Base-by-base conservation (phyloP, 2,329 filamentous ascomycete species). In the Neodidymelliopsis sp. region DNA sequence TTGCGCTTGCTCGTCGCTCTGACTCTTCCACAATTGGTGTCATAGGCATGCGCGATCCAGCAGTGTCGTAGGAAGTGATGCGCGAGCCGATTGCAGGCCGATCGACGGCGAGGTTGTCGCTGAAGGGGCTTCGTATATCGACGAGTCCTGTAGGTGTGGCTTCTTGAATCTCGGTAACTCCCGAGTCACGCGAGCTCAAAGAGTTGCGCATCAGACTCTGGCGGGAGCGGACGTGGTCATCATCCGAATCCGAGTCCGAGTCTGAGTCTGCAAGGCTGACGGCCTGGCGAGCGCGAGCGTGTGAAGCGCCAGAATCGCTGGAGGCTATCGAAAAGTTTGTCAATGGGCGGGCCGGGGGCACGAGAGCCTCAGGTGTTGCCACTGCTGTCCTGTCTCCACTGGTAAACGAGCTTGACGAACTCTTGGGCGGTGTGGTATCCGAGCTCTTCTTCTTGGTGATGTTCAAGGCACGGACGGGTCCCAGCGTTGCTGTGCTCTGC, bases 11-110 rank as follows among this genome's bases (percentile, higher is more conserved):
- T 13, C 63, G 56, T 36, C 73, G 74, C 22, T 74, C 67, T 1
- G 71, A 70, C 54, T 79, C 77, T 49, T 79, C 77, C 6, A 75
- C 73, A n/a, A 79, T 77, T 13, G 76, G 75, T 15, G 72, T 75
- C 51, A 79, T 71, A 7, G 69, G 67, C 16, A 63, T 57, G 15
- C 63, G 65, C 2, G 70, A 52, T 15, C 57, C 60, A 20, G 60
- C 63, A 3, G 57, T 56, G 19, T 65, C 62, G 49, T 65, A 63
- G 2, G 67, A 71, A 10, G 62, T 65, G 54, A 69, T 64, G 36
- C 69, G 62, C 23, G 67, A 61, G 9, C 60, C 60, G 37, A 66
- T 58, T 20, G 52, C 55, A 10, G 63, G 66, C 9, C 60, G 58
- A 25, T 55, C 62, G 16, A 68, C 47, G 8, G 59, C 55, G 4